phyloP scores from a whole-genome alignment of 306 rosid genomes.

The Acacia confusa region DNA sequence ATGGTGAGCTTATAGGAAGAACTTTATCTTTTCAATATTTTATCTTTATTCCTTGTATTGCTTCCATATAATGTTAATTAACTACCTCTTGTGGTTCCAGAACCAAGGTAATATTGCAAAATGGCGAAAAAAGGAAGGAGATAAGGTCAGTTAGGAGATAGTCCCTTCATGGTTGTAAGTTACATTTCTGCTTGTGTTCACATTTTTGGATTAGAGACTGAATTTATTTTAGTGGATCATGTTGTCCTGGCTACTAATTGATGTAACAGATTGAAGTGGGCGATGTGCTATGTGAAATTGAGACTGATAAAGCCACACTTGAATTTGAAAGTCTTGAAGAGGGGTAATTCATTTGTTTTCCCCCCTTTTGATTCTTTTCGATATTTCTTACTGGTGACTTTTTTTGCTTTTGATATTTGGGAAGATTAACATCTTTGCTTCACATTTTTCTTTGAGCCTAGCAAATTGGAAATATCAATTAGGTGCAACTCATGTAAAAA shows the following conservation, averaged over 20 bases:
- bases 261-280: slow-evolving; percentile 85
- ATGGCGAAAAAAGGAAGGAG: slow-evolving; percentile 96
- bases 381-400: slow-evolving; percentile 23
- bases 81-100: slow-evolving; percentile 47
- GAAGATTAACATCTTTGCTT: slow-evolving; percentile 13
- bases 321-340: slow-evolving; percentile 97
- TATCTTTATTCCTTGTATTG: slow-evolving; percentile 25
- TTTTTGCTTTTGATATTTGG: neutral
- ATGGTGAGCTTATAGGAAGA: slow-evolving; percentile 64
- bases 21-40: neutral
- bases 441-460: neutral
- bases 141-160: slow-evolving; percentile 65
- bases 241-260: slow-evolving; percentile 35
- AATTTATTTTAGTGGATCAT: slow-evolving; percentile 26
- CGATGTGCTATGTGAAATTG: slow-evolving; percentile 91
- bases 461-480: slow-evolving; percentile 10
- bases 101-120: slow-evolving; percentile 88
- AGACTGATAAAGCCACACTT: slow-evolving; percentile 95
- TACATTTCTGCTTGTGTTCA: slow-evolving; percentile 28
- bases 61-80: slow-evolving; percentile 31
- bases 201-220: slow-evolving; percentile 26
- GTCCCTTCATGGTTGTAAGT: slow-evolving; percentile 32
- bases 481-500: too few relatives aligned
- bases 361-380: neutral
- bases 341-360: slow-evolving; percentile 59